Base-by-base conservation (phyloP, 225 moss, liverwort and hornwort genomes). In the Asterella californica region DNA sequence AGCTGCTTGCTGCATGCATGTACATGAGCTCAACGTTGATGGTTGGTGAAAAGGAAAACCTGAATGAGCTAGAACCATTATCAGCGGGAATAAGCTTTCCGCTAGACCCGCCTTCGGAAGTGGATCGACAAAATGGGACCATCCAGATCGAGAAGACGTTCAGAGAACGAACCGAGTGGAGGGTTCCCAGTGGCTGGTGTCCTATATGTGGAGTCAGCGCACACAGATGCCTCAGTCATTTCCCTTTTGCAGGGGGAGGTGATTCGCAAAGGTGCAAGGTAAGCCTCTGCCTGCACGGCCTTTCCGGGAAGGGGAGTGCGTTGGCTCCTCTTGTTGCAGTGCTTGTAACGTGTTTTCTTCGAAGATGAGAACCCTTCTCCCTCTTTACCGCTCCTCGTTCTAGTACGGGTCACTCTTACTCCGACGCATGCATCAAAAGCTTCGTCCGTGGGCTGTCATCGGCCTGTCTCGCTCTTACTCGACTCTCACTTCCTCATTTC, bases 201-300 rank as follows among this genome's bases (percentile, higher is more conserved):
- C 68, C 68, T 69, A 37, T 27, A 71, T 71, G 71, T 48, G 24
- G 71, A 47, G n/a, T 10, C 25, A 25, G 22, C 71, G 19, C 47
- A 25, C 21, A 7, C 9, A 33, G 75, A 53, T 2, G 33, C 55
- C 21, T 75, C 75, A 57, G 54, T 75, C 75, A 21, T 50, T 52
- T 17, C 54, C 55, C 57, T 33, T 32, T 29, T 34, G 19, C n/a
- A n/a, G n/a, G n/a, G n/a, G n/a, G n/a, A 33, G 54, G 54, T 15
- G 73, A 50, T 73, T 52, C 49, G 52, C 11, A 50, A 49, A 73
- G 50, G 25, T 42, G 70, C 73, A 73, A n/a, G 49, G 49, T 22
- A 49, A 73, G 48, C 12, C 48, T 10, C 10, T 15, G 47, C 15
- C 18, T 19, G 59, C n/a, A n/a, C n/a, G n/a, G 59, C 65, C 65